phyloP scores from a whole-genome alignment of 1,284 basidiomycete genomes.

The Ganoderma leucocontextum region DNA sequence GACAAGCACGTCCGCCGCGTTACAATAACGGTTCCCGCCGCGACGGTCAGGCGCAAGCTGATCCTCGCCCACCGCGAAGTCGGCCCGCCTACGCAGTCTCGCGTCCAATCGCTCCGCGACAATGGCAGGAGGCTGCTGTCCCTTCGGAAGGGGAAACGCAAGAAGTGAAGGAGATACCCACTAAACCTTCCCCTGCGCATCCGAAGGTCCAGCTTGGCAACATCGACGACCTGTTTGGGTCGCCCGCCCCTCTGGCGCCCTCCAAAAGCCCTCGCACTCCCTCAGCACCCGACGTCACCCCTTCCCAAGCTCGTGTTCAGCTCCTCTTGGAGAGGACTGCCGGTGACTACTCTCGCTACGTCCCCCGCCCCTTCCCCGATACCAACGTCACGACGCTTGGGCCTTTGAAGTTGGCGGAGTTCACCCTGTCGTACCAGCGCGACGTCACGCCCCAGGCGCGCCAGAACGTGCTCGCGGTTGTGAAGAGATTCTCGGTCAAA shows the following conservation, averaged over 20 bases:
- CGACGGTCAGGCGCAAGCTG: neutral
- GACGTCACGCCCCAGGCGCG: slow-evolving; percentile 47
- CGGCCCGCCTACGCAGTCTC: slow-evolving; percentile 3
- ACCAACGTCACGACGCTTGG: slow-evolving; percentile 40
- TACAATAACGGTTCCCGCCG: slow-evolving; percentile 9
- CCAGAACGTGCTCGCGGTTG: slow-evolving; percentile 32
- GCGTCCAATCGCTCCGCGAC: neutral
- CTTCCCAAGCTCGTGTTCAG: slow-evolving; percentile 36
- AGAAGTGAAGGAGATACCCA: slow-evolving; percentile 5
- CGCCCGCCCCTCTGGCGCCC: slow-evolving; percentile 5
- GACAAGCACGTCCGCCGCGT: neutral
- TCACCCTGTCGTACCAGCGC: slow-evolving; percentile 52
- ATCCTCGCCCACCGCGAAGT: neutral
- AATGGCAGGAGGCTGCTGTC: slow-evolving; percentile 1
- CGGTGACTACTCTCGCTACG: slow-evolving; percentile 61
- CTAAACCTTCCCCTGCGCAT: slow-evolving; percentile 15
- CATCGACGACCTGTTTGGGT: slow-evolving; percentile 34
- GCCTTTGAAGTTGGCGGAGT: slow-evolving; percentile 51
- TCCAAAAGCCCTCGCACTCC: neutral
- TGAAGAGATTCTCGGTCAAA: slow-evolving; percentile 26
- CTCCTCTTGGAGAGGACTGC: slow-evolving; percentile 47
- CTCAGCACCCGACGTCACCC: slow-evolving; percentile 3
- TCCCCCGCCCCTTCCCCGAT: slow-evolving; percentile 33
- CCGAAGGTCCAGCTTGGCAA: slow-evolving; percentile 29
- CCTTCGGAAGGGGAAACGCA: neutral